Percentiles rank a stretch among this genome's conserved stretches.
phyloP scores from a whole-genome alignment of 2,329 filamentous ascomycete species.

The Thielaviopsis musarum region DNA sequence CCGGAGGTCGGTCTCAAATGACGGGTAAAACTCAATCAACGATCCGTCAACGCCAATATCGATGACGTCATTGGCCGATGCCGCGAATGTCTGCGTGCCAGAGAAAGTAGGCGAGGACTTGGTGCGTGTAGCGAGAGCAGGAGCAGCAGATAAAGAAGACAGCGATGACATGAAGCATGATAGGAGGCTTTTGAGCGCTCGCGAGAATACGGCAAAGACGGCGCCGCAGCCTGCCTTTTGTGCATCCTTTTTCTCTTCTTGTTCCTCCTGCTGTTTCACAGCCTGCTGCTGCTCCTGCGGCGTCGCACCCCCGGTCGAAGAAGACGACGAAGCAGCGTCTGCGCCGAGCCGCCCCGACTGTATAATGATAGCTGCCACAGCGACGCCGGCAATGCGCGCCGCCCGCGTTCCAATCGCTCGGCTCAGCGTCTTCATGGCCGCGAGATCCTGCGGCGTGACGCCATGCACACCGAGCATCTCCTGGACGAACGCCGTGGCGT shows the following conservation, averaged over 20 bases:
- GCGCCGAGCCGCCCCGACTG: conserved; percentile 13
- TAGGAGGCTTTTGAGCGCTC: not conserved
- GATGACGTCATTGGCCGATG: conserved; percentile 26
- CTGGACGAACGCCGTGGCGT: conserved; percentile 3
- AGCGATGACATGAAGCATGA: not conserved
- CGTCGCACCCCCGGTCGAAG: not conserved
- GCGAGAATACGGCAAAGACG: not conserved
- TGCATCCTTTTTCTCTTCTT: not conserved
- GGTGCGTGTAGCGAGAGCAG: not conserved
- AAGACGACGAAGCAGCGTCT: not conserved
- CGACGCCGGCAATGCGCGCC: conserved; percentile 14
- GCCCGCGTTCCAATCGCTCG: conserved; percentile 14
- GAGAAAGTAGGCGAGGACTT: not conserved
- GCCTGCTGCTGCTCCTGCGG: not conserved
- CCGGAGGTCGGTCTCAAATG: conserved; percentile 48
- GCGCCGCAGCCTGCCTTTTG: not conserved
- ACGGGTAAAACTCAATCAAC: conserved; percentile 55
- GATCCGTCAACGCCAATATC: conserved; percentile 59
- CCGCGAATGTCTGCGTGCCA: not conserved
- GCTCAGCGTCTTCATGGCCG: conserved; percentile 43
- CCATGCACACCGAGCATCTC: not conserved
- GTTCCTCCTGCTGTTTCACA: not conserved
- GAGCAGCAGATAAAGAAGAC: not conserved
- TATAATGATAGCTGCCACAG: conserved; percentile 15
- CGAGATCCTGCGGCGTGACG: conserved; percentile 32